Percentiles rank a stretch among this genome's conserved stretches.
Conservation (phyloP, 192 early-diverging fungal species). For the Coemansia sp. region DNA sequence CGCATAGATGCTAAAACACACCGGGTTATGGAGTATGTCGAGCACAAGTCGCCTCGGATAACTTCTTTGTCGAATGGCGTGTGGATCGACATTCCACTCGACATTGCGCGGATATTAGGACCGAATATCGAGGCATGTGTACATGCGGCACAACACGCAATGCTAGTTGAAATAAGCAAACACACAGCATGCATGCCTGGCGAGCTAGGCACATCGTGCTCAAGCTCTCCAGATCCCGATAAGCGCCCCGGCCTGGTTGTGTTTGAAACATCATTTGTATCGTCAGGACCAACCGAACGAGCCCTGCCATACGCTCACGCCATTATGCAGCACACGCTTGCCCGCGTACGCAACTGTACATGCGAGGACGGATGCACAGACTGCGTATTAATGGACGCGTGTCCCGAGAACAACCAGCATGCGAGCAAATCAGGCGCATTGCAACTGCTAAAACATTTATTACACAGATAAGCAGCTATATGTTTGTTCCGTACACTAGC, state of each 20-base stretch:
- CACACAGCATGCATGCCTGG: neutral
- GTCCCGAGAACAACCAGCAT: neutral
- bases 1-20: constrained; percentile 29
- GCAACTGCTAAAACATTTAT: neutral
- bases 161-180: constrained; percentile 3
- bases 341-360: neutral
- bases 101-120: neutral
- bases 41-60: constrained; percentile 13
- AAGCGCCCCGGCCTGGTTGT: neutral
- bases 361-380: neutral
- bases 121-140: constrained; percentile 28
- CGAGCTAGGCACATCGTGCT: neutral
- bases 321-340: neutral
- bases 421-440: neutral
- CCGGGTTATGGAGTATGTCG: constrained; percentile 20
- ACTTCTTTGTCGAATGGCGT: constrained; percentile 7
- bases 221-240: neutral
- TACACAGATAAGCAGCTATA: neutral
- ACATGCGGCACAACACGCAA: constrained; percentile 32
- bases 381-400: neutral
- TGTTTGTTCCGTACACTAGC: constrained; percentile 5
- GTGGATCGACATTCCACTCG: constrained; percentile 33
- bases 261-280: neutral
- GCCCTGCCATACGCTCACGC: neutral
- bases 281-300: constrained; percentile 1